Evolutionary conservation across 2,329 filamentous ascomycete species (phyloP).

Genomic region (Claviceps lovelessii): DNA sequence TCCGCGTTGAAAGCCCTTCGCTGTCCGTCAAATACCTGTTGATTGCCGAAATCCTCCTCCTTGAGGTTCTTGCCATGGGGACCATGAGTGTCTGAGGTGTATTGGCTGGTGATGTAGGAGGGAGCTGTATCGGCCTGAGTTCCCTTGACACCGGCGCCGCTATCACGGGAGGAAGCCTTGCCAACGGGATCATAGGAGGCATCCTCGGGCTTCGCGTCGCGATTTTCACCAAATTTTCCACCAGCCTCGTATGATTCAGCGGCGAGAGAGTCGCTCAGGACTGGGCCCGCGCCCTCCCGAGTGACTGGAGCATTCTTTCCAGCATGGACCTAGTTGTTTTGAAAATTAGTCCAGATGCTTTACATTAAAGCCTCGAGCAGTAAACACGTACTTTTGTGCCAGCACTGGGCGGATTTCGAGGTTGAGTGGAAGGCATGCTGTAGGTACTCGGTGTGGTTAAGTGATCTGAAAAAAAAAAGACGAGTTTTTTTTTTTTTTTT

Average conservation of each 20-base stretch:
- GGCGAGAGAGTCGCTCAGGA: slow-evolving; percentile 59
- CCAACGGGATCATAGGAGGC: slow-evolving; percentile 9
- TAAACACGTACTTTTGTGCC: slow-evolving; percentile 4
- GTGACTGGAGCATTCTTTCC: slow-evolving; percentile 34
- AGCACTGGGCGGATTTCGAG: slow-evolving; percentile 1
- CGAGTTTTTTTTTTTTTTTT: neutral
- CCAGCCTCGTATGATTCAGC: slow-evolving; percentile 50
- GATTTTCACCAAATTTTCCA: slow-evolving; percentile 49
- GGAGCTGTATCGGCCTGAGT: slow-evolving; percentile 18
- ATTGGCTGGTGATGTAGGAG: slow-evolving; percentile 23
- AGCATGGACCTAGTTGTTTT: slow-evolving; percentile 26
- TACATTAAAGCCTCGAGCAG: neutral
- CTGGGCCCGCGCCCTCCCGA: slow-evolving; percentile 47
- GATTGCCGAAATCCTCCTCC: slow-evolving; percentile 21
- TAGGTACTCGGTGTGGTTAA: neutral
- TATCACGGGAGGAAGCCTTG: slow-evolving; percentile 26
- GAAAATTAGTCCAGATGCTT: neutral
- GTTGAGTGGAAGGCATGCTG: slow-evolving; percentile 1
- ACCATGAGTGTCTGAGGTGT: slow-evolving; percentile 16
- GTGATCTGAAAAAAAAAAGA: neutral
- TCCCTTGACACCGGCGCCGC: slow-evolving; percentile 3
- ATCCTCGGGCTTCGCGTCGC: slow-evolving; percentile 24
- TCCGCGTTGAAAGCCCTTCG: slow-evolving; percentile 27
- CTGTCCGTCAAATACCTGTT: slow-evolving; percentile 20
- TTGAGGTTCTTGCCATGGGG: slow-evolving; percentile 31